Conservation (phyloP, 768 basidiomycete genomes). For the Leccinum ochraceum region DNA sequence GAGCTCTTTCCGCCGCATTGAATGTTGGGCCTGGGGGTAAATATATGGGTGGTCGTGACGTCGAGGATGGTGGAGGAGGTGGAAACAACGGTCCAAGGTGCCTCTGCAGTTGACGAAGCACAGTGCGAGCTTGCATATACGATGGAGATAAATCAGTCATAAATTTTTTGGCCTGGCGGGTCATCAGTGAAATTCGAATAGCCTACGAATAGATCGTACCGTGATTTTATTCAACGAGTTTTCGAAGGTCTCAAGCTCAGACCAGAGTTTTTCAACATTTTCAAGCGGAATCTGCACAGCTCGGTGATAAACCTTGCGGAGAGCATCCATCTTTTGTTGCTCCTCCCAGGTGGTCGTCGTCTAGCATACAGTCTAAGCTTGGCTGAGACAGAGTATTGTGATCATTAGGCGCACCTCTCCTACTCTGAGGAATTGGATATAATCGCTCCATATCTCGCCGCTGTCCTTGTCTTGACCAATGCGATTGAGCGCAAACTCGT, state of each 20-base stretch:
- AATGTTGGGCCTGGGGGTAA: constrained; percentile 76
- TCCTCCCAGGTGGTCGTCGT: constrained; percentile 92
- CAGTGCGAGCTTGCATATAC: constrained; percentile 93
- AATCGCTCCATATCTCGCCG: constrained; percentile 92
- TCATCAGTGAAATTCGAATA: constrained; percentile 12
- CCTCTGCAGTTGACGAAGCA: constrained; percentile 79
- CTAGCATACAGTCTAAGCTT: constrained; percentile 32
- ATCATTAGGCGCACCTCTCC: constrained; percentile 60
- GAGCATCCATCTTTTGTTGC: constrained; percentile 91
- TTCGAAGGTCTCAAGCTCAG: constrained; percentile 92
- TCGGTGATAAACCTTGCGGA: constrained; percentile 90
- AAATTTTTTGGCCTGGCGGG: constrained; percentile 85
- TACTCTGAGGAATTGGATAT: constrained; percentile 83
- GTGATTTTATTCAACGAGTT: constrained; percentile 87
- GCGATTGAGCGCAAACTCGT: constrained; percentile 88
- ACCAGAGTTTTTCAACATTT: constrained; percentile 92
- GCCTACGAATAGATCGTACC: constrained; percentile 35
- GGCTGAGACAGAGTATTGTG: not conserved
- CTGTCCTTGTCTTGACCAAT: constrained; percentile 93
- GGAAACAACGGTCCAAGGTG: constrained; percentile 64
- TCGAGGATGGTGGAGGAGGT: constrained; percentile 44
- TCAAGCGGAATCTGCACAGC: constrained; percentile 94
- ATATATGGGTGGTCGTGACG: constrained; percentile 46
- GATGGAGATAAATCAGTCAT: constrained; percentile 89
- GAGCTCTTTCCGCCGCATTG: constrained; percentile 65